Percentiles rank a stretch among this genome's conserved stretches.
Evolutionary conservation across 441 rosid genomes (phyloP).

Genomic region (Erodium trifolium): DNA sequence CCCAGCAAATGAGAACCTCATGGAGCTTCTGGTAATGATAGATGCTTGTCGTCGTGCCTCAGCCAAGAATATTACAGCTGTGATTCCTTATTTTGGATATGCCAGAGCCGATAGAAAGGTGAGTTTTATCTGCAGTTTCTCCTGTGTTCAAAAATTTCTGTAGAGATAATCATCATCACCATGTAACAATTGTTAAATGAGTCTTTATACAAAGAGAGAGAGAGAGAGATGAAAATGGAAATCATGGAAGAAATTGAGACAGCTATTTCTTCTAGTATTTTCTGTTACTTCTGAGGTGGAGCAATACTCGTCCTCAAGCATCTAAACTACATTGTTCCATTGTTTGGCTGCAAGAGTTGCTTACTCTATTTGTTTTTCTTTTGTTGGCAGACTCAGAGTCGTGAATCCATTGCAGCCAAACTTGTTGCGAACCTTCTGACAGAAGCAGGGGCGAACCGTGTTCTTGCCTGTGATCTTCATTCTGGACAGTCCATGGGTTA

Average conservation of each 20-base stretch:
- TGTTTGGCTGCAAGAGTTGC: background rate
- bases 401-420: constrained; percentile 93
- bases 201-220: too few species aligned
- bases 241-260: background rate
- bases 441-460: constrained; percentile 90
- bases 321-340: background rate
- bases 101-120: constrained; percentile 77
- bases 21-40: constrained; percentile 63
- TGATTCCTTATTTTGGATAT: constrained; percentile 71
- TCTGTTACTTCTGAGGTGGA: background rate
- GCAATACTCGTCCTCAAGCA: background rate
- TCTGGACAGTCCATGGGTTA: constrained; percentile 98
- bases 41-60: constrained; percentile 78
- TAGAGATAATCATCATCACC: background rate
- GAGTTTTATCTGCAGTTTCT: constrained; percentile 10
- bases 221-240: too few species aligned
- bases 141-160: background rate
- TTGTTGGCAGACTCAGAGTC: constrained; percentile 67
- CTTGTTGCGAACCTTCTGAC: constrained; percentile 65
- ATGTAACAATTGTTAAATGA: too few species aligned
- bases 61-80: constrained; percentile 59
- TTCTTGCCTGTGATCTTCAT: constrained; percentile 97
- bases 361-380: constrained; percentile 16
- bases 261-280: background rate
- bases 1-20: constrained; percentile 67